Evolutionary conservation across 345 rosid genomes (phyloP).

Genomic region (Moricandia moricandioides): DNA sequence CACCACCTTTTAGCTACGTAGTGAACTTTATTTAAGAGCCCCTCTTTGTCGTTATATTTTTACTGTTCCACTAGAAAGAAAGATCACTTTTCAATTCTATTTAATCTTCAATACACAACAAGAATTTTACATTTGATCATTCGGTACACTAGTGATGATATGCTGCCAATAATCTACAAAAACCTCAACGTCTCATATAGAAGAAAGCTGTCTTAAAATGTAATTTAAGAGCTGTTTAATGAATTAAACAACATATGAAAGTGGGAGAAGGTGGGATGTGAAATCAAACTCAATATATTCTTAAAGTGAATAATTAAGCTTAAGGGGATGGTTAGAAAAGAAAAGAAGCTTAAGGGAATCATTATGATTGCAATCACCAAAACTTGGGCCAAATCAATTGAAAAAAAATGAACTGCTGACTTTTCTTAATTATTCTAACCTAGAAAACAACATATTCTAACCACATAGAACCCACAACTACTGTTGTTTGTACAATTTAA

Average conservation of each 20-base stretch:
- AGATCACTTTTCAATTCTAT: not conserved
- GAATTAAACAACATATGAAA: not conserved
- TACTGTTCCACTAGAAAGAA: not conserved
- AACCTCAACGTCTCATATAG: not conserved
- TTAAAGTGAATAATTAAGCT: conserved; percentile 34
- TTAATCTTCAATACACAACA: not conserved
- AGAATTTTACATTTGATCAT: not conserved
- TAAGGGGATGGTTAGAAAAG: conserved; percentile 1
- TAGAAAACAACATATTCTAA: not conserved
- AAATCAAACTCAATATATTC: conserved; percentile 13
- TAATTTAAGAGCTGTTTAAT: too few species aligned
- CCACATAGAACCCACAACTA: conserved; percentile 35
- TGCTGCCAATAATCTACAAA: not conserved
- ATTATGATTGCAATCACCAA: conserved; percentile 44
- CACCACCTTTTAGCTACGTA: conserved; percentile 5
- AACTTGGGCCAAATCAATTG: conserved; percentile 18
- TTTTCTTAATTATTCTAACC: not conserved
- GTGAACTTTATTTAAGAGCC: not conserved
- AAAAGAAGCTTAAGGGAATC: not conserved
- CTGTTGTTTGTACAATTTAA: conserved; percentile 19
- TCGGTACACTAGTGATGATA: not conserved
- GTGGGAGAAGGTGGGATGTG: conserved; percentile 36
- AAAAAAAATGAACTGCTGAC: not conserved
- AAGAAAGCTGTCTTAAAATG: not conserved
- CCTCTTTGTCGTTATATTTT: not conserved